phyloP scores from a whole-genome alignment of 2,329 filamentous ascomycete species.

The Fusarium hostae region DNA sequence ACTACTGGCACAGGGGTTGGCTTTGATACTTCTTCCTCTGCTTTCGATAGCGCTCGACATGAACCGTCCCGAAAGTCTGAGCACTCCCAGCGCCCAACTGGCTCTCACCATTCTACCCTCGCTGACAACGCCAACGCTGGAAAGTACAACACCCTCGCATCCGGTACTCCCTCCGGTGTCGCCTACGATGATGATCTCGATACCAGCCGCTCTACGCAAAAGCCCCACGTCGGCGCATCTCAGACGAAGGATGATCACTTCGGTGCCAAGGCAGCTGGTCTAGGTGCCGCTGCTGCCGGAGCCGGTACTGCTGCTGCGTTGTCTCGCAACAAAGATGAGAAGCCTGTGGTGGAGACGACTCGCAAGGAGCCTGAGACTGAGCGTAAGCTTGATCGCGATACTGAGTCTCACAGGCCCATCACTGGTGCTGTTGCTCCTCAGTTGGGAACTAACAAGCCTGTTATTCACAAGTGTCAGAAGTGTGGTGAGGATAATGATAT shows the following conservation, averaged over 20 bases:
- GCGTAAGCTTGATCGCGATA: neutral
- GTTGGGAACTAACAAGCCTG: neutral
- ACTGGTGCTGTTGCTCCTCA: neutral
- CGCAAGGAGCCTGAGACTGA: neutral
- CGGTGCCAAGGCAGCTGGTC: neutral
- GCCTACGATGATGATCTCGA: neutral
- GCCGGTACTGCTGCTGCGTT: neutral
- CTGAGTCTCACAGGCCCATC: neutral
- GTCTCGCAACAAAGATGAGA: conserved; percentile 3
- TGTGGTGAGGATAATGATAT: conserved; percentile 26
- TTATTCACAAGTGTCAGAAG: conserved; percentile 25
- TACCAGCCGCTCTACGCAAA: neutral
- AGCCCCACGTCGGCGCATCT: neutral
- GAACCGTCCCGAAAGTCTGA: neutral
- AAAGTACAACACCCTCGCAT: conserved; percentile 37
- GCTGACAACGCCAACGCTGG: conserved; percentile 29
- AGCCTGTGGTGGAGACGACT: neutral
- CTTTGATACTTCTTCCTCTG: neutral
- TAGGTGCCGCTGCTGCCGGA: neutral
- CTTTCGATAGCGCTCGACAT: neutral
- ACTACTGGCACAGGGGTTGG: neutral
- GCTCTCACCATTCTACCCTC: neutral
- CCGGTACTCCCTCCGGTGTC: conserved; percentile 33
- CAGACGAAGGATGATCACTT: neutral
- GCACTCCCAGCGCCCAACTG: neutral